A percentile compares a stretch with the other conserved stretches of the same genome.
Evolutionary conservation across 2,329 filamentous ascomycete genomes (phyloP).

Genomic region (Coleophoma cylindrospora): DNA sequence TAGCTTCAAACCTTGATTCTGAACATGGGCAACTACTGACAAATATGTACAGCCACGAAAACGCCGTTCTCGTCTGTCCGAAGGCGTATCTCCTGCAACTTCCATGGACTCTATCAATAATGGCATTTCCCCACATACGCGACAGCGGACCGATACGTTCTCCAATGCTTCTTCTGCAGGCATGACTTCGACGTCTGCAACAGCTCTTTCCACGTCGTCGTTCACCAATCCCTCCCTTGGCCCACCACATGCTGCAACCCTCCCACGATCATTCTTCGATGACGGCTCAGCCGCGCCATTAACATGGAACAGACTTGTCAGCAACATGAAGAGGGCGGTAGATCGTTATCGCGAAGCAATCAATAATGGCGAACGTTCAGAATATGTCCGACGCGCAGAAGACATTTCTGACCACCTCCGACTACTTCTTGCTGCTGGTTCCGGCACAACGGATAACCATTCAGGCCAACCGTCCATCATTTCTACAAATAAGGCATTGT

Average conservation of each 20-base stretch:
- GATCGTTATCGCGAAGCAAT: constrained; percentile 90
- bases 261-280: constrained; percentile 85
- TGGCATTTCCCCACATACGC: constrained; percentile 53
- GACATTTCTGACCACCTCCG: constrained; percentile 97
- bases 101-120: constrained; percentile 84
- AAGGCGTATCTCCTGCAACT: constrained; percentile 76
- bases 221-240: constrained; percentile 45
- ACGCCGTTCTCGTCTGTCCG: constrained; percentile 52
- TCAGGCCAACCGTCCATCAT: constrained; percentile 99
- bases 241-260: constrained; percentile 38
- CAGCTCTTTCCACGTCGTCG: constrained; percentile 39
- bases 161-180: constrained; percentile 47
- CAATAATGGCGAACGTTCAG: constrained; percentile 72
- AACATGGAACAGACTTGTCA: constrained; percentile 84
- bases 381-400: constrained; percentile 92
- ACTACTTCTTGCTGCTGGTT: constrained; percentile 88
- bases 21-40: constrained; percentile 17
- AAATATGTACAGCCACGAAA: constrained; percentile 43
- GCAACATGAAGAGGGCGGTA: constrained; percentile 88
- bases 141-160: constrained; percentile 52
- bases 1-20: constrained; percentile 35
- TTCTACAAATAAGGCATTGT: constrained; percentile 93
- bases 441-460: constrained; percentile 96
- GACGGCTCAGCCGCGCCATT: constrained; percentile 75
- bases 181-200: constrained; percentile 34